These are phyloP conservation scores for Pilasporangium apinafurcum DNA, from an alignment of 352 stramenopile genomes.

Conservation along the genomic window DNA sequence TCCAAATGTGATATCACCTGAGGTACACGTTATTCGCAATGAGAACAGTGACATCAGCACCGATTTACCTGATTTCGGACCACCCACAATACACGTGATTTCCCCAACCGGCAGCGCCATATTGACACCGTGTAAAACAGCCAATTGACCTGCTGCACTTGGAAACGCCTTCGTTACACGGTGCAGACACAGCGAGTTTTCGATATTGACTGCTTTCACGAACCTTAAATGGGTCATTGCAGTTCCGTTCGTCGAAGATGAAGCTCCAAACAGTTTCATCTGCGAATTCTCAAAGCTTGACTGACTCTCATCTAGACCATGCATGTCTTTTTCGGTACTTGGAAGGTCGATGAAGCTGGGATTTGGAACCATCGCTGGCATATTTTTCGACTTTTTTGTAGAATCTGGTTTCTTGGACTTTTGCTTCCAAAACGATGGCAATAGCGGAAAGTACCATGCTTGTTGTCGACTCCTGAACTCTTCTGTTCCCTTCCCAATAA, in stretches of 20 bases:
- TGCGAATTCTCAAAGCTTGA: background rate
- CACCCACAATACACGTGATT: slow-evolving; percentile 8
- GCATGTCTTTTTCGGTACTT: no score
- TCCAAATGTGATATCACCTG: slow-evolving; percentile 40
- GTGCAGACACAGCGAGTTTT: slow-evolving; percentile 4
- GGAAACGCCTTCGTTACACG: slow-evolving; percentile 4
- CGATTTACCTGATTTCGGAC: slow-evolving; percentile 4
- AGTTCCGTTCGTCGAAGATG: no score
- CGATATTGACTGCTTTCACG: background rate
- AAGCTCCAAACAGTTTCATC: slow-evolving; percentile 15
- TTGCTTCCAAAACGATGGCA: slow-evolving; percentile 60
- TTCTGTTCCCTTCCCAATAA: slow-evolving; percentile 74
- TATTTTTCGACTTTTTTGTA: slow-evolving; percentile 54
- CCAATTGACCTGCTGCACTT: background rate
- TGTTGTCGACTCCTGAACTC: slow-evolving; percentile 11
- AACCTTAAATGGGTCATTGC: no score
- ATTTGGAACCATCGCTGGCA: slow-evolving; percentile 30
- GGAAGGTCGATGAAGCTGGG: no score
- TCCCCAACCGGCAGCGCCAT: slow-evolving; percentile 3
- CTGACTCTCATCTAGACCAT: background rate
- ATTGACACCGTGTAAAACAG: slow-evolving; percentile 7
- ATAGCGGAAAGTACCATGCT: slow-evolving; percentile 85
- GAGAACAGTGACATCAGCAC: slow-evolving; percentile 9
- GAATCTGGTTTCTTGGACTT: slow-evolving; percentile 7
- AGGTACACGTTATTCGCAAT: slow-evolving; percentile 14